Evolutionary conservation across 139 green algal species (phyloP).

Genomic region (Chloropicon primus): DNA sequence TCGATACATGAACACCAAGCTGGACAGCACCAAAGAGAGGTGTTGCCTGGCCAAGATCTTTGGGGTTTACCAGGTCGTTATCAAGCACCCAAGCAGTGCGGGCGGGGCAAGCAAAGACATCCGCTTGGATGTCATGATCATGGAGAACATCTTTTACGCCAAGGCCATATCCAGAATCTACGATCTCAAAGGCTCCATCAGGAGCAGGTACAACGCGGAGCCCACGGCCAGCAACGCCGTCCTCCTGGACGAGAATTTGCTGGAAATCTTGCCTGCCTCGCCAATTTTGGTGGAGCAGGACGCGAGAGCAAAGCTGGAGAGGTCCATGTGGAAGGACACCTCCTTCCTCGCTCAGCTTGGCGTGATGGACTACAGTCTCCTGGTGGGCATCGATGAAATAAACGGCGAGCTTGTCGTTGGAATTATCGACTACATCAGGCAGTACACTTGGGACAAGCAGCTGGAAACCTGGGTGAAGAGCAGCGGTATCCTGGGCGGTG

Average conservation of each 20-base stretch:
- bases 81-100: not conserved
- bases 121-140: slow-evolving; percentile 74
- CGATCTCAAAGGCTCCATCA: slow-evolving; percentile 79
- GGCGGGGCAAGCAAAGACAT: slow-evolving; percentile 18
- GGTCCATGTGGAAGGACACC: slow-evolving; percentile 68
- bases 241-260: slow-evolving; percentile 85
- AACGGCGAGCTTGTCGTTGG: slow-evolving; percentile 60
- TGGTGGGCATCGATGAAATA: slow-evolving; percentile 60
- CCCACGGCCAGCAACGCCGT: slow-evolving; percentile 27
- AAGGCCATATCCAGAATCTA: slow-evolving; percentile 54
- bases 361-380: slow-evolving; percentile 96
- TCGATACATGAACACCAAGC: slow-evolving; percentile 41
- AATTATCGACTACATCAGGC: slow-evolving; percentile 89
- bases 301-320: slow-evolving; percentile 33
- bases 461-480: slow-evolving; percentile 95
- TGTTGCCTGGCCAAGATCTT: slow-evolving; percentile 86
- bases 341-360: slow-evolving; percentile 64
- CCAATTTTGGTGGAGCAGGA: slow-evolving; percentile 49
- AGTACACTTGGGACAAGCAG: slow-evolving; percentile 97
- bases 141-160: slow-evolving; percentile 90
- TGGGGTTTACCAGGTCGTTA: slow-evolving; percentile 65
- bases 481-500: slow-evolving; percentile 68
- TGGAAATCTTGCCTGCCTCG: slow-evolving; percentile 39
- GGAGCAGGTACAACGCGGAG: slow-evolving; percentile 28
- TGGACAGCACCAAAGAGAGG: not conserved